These are phyloP conservation scores for Melanopsichium pennsylvanicum DNA, from an alignment of 1,284 basidiomycete genomes.

Conservation along the genomic window DNA sequence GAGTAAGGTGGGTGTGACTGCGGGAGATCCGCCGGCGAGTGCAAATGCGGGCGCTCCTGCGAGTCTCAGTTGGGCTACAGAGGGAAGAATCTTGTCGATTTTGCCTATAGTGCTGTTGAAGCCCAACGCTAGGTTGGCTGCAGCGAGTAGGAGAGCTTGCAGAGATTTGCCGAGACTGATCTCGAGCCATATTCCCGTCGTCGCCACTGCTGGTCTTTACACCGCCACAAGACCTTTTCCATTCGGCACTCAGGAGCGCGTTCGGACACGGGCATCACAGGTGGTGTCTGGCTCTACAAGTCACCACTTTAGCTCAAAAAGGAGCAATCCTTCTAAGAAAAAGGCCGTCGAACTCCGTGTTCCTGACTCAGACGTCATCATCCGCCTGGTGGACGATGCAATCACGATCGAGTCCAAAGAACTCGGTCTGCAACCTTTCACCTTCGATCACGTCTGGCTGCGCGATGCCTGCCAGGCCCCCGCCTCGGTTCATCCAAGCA, in stretches of 20 bases:
- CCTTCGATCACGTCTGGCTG: slow-evolving; percentile 67
- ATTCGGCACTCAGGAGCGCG: too few relatives aligned
- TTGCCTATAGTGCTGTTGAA: slow-evolving; percentile 34
- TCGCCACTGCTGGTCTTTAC: slow-evolving; percentile 26
- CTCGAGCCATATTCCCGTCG: slow-evolving; percentile 9
- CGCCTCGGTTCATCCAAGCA: slow-evolving; percentile 76
- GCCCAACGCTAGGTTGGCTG: slow-evolving; percentile 13
- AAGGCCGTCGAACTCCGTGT: slow-evolving; percentile 12
- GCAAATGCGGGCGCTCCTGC: slow-evolving; percentile 24
- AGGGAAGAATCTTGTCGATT: slow-evolving; percentile 36
- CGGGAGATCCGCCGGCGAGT: slow-evolving; percentile 38
- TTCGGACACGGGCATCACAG: too few relatives aligned
- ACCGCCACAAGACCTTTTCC: slow-evolving; percentile 14
- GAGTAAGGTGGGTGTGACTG: slow-evolving; percentile 24
- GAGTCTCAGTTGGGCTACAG: slow-evolving; percentile 43
- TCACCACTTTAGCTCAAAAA: too few relatives aligned
- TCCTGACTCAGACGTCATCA: slow-evolving; percentile 24
- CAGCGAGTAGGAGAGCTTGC: slow-evolving; percentile 4
- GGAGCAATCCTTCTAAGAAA: too few relatives aligned
- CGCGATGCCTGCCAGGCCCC: slow-evolving; percentile 72
- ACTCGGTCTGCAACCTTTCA: slow-evolving; percentile 43
- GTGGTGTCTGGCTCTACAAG: too few relatives aligned
- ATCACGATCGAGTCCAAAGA: slow-evolving; percentile 63
- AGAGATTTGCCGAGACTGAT: slow-evolving; percentile 18
- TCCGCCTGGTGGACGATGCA: slow-evolving; percentile 25